These are phyloP conservation scores for Licmophora abbreviata DNA, from an alignment of 108 stramenopile species.

Conservation along the genomic window DNA sequence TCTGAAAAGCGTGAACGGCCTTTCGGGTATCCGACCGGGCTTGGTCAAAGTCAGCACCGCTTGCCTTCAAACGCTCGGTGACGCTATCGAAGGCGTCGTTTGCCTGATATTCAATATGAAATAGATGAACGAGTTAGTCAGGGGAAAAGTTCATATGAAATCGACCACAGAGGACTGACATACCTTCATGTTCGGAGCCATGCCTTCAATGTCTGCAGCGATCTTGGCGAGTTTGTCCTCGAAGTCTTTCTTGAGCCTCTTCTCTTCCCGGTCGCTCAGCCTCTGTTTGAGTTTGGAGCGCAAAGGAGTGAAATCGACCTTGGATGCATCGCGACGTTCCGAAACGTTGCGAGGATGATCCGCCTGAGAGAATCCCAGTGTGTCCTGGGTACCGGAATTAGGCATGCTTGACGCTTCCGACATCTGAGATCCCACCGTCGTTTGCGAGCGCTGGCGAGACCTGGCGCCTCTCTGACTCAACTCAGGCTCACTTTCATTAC, in stretches of 20 bases:
- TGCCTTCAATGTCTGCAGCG: constrained; percentile 75
- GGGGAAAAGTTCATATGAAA: constrained; percentile 6
- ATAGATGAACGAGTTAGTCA: background rate
- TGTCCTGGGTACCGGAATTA: constrained; percentile 37
- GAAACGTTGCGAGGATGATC: constrained; percentile 67
- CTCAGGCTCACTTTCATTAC: constrained; percentile 9
- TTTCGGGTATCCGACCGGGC: constrained; percentile 66
- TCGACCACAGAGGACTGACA: too few relatives aligned
- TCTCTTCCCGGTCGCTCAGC: constrained; percentile 56
- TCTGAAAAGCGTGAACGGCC: constrained; percentile 67
- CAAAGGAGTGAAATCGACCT: constrained; percentile 73
- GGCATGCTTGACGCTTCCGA: constrained; percentile 37
- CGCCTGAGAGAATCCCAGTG: constrained; percentile 70
- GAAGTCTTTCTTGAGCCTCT: constrained; percentile 68
- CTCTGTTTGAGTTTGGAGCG: constrained; percentile 50
- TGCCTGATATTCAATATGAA: constrained; percentile 44
- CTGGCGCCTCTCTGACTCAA: too few relatives aligned
- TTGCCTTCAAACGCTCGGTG: constrained; percentile 63
- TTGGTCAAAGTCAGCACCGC: constrained; percentile 68
- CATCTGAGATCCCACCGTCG: constrained; percentile 30
- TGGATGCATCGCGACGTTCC: constrained; percentile 61
- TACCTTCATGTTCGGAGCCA: constrained; percentile 97
- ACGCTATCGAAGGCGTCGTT: constrained; percentile 74
- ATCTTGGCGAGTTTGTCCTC: constrained; percentile 64
- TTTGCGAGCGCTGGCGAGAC: too few relatives aligned